Evolutionary conservation across 148 eudicot genomes (phyloP), one percentile per base, ranked within the genome.

Genomic region (Rhododendron vialii): DNA sequence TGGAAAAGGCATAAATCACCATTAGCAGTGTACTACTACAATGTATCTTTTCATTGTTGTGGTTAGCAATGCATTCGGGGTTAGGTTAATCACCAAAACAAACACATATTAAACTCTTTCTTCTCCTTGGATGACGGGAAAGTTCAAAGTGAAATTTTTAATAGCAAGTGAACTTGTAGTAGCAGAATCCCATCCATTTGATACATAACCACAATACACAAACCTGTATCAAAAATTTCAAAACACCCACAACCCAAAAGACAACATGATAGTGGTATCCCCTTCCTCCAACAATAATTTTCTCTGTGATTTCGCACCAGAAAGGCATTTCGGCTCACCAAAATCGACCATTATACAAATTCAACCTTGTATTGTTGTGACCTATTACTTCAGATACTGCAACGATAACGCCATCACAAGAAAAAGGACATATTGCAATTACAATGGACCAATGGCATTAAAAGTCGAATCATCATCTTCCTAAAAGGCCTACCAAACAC

Each of bases 391-490:
- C 24, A 53, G 74, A 38, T 36, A 80, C 35, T 6, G 80, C 35
- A 24, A 18, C 79, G 71, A 35, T 81, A 51, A 51, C 73, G 74
- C 50, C 83, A 73, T 63, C 82, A 63, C 84, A 86, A 53, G 67
- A 43, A 65, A 59, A 57, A 55, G 73, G 2, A 12, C 18, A 28
- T 43, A 18, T 17, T 26, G 61, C 50, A 30, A 10, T 18, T 24
- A 6, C 36, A 11, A 43, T 45, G 78, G 48, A 45, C 30, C 50
- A 84, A 84, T 50, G 83, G 53, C 0, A 45, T 47, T 17, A 69
- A 35, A 53, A 38, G 73, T 50, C 71, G 80, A 18, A 81, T 48
- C 9, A 24, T 51, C 79, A 24, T 51, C 79, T 80, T 35, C 57
- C 33, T n/a, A 48, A 86, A 33, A 43, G 57, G 38, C 47, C 80